A percentile compares a stretch with the other conserved stretches of the same genome.
phyloP scores from a whole-genome alignment of 2,329 filamentous ascomycete species.

The Xylaria sp. region DNA sequence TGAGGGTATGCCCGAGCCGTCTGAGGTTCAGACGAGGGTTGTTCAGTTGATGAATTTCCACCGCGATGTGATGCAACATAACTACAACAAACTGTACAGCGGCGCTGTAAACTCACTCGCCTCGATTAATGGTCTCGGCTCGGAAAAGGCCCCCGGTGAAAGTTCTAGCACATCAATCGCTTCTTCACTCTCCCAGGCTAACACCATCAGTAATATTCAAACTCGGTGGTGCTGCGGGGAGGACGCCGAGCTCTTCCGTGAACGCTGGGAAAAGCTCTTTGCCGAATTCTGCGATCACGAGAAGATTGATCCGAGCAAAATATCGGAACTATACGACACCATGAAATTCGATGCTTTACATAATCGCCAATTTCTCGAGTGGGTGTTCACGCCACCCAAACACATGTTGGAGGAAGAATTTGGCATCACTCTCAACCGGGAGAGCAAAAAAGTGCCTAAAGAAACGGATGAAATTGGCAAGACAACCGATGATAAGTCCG shows the following conservation, averaged over 20 bases:
- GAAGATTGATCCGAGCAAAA: conserved; percentile 98
- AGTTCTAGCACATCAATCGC: conserved; percentile 57
- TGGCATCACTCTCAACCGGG: conserved; percentile 56
- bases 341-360: conserved; percentile 99
- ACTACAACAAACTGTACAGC: conserved; percentile 83
- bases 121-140: conserved; percentile 63
- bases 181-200: conserved; percentile 68
- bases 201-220: conserved; percentile 78
- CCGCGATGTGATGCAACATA: conserved; percentile 92
- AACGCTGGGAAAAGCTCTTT: conserved; percentile 98
- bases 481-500: conserved; percentile 55
- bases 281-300: conserved; percentile 95
- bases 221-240: conserved; percentile 96
- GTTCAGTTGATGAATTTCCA: conserved; percentile 99
- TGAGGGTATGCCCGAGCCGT: conserved; percentile 91
- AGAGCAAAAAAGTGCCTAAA: conserved; percentile 53
- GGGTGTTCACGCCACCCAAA: conserved; percentile 91
- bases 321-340: conserved; percentile 97
- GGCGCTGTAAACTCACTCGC: conserved; percentile 72
- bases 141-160: conserved; percentile 58
- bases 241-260: conserved; percentile 92
- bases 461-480: conserved; percentile 55
- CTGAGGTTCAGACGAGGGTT: conserved; percentile 89
- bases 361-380: conserved; percentile 95
- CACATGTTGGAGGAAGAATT: conserved; percentile 80